phyloP scores from a whole-genome alignment of 1,284 basidiomycete genomes.

The Agroathelia rolfsii region DNA sequence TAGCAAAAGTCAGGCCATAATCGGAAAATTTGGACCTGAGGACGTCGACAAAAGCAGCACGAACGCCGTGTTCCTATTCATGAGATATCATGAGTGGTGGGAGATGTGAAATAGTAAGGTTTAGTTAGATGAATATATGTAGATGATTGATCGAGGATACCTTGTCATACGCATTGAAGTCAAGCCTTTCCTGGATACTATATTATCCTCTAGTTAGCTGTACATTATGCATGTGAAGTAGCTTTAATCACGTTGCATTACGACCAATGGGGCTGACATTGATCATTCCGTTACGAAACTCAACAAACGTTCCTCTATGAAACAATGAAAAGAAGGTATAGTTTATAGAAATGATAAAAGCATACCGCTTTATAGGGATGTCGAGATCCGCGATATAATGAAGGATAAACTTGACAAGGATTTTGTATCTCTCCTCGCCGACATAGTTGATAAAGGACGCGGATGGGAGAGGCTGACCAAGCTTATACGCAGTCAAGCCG shows the following conservation, averaged over 20 bases:
- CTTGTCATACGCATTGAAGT: conserved; percentile 54
- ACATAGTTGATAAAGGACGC: conserved; percentile 62
- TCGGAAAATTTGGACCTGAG: conserved; percentile 56
- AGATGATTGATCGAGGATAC: conserved; percentile 24
- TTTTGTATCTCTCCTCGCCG: conserved; percentile 70
- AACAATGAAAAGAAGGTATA: too few relatives aligned
- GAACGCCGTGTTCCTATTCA: conserved; percentile 47
- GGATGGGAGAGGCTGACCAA: conserved; percentile 42
- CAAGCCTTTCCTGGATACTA: conserved; percentile 46
- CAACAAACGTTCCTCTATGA: conserved; percentile 73
- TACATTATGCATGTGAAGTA: too few relatives aligned
- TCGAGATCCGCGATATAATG: conserved; percentile 64
- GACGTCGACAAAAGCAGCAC: conserved; percentile 46
- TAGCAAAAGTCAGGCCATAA: conserved; percentile 58
- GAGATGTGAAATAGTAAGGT: too few relatives aligned
- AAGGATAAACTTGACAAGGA: conserved; percentile 61
- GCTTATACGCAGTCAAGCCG: conserved; percentile 59
- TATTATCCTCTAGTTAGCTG: too few relatives aligned
- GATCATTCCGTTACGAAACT: conserved; percentile 74
- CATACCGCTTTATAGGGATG: conserved; percentile 61
- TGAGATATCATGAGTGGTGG: too few relatives aligned
- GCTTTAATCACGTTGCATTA: conserved; percentile 45
- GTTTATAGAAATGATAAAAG: conserved; percentile 1
- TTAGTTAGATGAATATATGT: background rate
- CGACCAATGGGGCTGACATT: conserved; percentile 71